A percentile compares a stretch with the other conserved stretches of the same genome.
Conservation (phyloP, 164 flowering plant genomes). For the Stephania japonica region DNA sequence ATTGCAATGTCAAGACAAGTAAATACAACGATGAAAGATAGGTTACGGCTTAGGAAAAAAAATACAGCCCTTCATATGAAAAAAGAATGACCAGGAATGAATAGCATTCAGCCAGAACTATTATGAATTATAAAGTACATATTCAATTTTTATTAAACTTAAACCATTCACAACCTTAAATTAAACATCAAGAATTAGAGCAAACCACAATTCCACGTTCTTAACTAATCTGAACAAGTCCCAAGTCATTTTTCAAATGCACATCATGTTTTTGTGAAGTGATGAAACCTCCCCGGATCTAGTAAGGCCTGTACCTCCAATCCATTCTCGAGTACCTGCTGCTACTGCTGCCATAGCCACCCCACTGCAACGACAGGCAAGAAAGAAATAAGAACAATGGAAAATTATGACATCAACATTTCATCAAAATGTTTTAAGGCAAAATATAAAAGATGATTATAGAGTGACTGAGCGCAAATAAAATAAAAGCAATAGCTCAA, state of each 20-base stretch:
- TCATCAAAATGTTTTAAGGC: not conserved
- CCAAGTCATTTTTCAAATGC: not conserved
- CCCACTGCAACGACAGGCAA: constrained; percentile 52
- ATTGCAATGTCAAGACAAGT: too few species aligned
- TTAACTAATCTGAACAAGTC: not conserved
- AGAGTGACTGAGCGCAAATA: not conserved
- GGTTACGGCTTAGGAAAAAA: too few species aligned
- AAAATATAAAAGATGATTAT: not conserved
- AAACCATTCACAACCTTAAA: not conserved
- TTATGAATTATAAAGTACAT: not conserved
- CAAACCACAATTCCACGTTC: not conserved
- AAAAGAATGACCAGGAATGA: too few species aligned
- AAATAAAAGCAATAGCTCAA: not conserved
- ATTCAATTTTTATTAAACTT: not conserved
- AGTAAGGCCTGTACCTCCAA: constrained; percentile 86
- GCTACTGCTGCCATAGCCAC: constrained; percentile 22
- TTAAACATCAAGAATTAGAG: not conserved
- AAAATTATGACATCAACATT: not conserved
- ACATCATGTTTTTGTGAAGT: not conserved
- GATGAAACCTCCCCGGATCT: constrained; percentile 6
- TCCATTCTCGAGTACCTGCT: constrained; percentile 69
- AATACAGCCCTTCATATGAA: too few species aligned
- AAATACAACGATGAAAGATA: too few species aligned
- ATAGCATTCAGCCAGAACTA: not conserved
- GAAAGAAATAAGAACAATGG: not conserved